Conservation (phyloP, 768 basidiomycete species). For the Mrakia frigida region DNA sequence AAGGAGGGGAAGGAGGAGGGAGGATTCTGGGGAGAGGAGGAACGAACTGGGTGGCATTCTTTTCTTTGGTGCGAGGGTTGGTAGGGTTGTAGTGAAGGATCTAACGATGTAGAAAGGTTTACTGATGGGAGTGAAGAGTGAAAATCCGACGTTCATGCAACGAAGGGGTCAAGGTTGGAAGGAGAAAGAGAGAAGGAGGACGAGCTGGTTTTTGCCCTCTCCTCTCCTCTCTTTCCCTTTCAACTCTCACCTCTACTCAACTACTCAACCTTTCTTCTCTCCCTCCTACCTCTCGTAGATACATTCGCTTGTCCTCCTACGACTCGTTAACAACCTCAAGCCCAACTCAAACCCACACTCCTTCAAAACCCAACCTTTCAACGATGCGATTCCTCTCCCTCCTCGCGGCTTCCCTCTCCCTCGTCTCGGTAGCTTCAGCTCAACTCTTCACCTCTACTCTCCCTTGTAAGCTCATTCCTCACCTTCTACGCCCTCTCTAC, state of each 20-base stretch:
- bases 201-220: background rate
- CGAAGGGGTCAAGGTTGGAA: background rate
- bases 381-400: conserved; percentile 22
- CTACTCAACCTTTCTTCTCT: background rate
- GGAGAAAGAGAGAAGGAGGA: background rate
- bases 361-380: background rate
- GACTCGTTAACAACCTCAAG: too few relatives aligned
- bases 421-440: conserved; percentile 7
- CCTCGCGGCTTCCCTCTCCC: conserved; percentile 6
- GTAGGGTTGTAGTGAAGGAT: background rate
- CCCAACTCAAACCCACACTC: background rate
- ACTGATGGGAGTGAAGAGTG: background rate
- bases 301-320: background rate
- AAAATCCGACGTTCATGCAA: background rate
- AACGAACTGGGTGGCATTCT: conserved; percentile 71
- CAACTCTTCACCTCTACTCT: conserved; percentile 20
- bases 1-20: background rate
- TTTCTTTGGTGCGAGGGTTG: conserved; percentile 18
- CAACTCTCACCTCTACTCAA: background rate
- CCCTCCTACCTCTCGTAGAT: background rate
- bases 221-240: background rate
- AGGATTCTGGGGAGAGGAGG: background rate
- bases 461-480: conserved; percentile 14
- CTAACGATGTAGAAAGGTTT: background rate
- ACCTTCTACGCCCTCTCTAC: background rate